These are phyloP conservation scores for Jatropha multifida DNA, from an alignment of 441 rosid species.

Conservation along the genomic window DNA sequence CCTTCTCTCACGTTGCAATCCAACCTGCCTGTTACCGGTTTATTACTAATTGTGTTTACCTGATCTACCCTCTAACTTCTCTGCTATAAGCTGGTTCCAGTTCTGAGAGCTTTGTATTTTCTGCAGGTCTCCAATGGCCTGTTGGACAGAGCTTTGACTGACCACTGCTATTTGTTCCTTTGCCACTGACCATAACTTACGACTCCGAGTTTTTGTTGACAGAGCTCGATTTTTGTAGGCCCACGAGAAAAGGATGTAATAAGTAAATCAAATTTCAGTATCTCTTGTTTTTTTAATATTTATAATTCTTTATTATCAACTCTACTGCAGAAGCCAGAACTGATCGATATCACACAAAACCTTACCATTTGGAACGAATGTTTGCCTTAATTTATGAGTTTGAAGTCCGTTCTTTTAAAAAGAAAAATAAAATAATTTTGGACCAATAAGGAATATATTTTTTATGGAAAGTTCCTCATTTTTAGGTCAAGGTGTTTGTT, in stretches of 20 bases:
- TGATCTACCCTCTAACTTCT: slow-evolving; percentile 83
- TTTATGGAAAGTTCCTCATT: no score
- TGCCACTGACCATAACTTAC: slow-evolving; percentile 17
- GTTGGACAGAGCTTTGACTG: slow-evolving; percentile 65
- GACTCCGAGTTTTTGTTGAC: no score
- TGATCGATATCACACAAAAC: no score
- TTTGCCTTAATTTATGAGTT: no score
- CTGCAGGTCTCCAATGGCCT: slow-evolving; percentile 88
- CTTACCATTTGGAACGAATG: no score
- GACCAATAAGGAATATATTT: no score
- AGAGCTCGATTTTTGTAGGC: slow-evolving; percentile 33
- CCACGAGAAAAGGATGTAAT: slow-evolving; percentile 33
- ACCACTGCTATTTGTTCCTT: slow-evolving; percentile 39
- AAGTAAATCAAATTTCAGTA: slow-evolving; percentile 13
- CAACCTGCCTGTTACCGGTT: no score
- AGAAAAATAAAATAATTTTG: no score
- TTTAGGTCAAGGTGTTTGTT: no score
- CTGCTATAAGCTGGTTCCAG: slow-evolving; percentile 91
- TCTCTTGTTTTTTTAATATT: slow-evolving; percentile 14
- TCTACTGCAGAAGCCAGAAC: background rate
- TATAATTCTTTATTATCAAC: background rate
- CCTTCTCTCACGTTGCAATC: no score
- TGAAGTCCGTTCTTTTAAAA: no score
- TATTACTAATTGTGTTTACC: slow-evolving; percentile 36
- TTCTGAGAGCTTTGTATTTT: slow-evolving; percentile 83